Evolutionary conservation across 176 grass and related monocot species (phyloP), one percentile per base, ranked within the genome.

Genomic region (Cenchrus fungigraminus): DNA sequence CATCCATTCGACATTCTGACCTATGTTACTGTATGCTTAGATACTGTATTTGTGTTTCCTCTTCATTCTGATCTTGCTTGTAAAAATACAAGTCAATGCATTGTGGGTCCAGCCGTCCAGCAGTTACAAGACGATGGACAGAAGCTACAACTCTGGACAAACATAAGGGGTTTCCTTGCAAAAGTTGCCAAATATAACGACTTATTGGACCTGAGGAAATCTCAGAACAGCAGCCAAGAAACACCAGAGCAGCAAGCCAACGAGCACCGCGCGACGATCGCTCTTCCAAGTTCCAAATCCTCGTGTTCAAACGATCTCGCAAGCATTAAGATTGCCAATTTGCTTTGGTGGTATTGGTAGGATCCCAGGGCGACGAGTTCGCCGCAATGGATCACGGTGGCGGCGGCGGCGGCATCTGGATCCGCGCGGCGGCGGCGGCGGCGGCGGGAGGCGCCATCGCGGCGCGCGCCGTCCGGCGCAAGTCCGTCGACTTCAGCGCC

Each of bases 401-500:
- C 47, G 68, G 84, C 68, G 31, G 31, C 71, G 58, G 76, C 62
- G 81, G 68, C 76, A 52, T 89, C 46, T 89, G 86, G 92, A 89
- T 89, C 76, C 86, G 89, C 61, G 78, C 75, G 66, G 89, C 67
- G 20, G 76, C 47, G 66, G 89, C 87, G n/a, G 73, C 91, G 77
- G 65, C 85, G 72, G 65, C 63, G 66, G 89, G 86, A 71, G 77
- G 82, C 25, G 89, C 86, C 14, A 86, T 98, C 84, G 93, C 91
- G 16, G 92, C 83, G 19, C 86, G 93, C 88, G 82, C 91, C 17
- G 76, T 99, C 12, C 79, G 86, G 67, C 91, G 93, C 78, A 99
- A 92, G 85, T 99, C 97, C 50, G 90, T 99, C 34, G 88, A 99
- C 82, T 80, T 72, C 71, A 91, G 90, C 16, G 97, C 90, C 13